These are phyloP conservation scores for Parmelia sp. DNA, from an alignment of 495 filamentous ascomycete genomes.

Conservation along the genomic window DNA sequence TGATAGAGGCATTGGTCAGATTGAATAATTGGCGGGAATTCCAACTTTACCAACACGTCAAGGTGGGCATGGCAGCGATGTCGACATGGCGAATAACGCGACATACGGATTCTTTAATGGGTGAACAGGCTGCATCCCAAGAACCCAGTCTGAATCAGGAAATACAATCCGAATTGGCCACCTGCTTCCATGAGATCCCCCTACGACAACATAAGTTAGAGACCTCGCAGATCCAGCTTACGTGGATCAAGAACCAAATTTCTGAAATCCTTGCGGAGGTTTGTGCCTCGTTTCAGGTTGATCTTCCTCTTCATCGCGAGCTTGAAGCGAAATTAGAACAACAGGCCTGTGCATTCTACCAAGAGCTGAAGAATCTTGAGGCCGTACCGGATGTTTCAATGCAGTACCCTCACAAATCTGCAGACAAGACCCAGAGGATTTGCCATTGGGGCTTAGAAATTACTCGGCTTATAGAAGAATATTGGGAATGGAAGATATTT, in stretches of 20 bases:
- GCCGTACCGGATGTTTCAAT: neutral
- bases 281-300: neutral
- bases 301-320: neutral
- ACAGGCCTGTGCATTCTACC: neutral
- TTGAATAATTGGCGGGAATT: constrained; percentile 10
- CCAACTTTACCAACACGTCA: neutral
- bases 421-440: neutral
- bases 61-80: neutral
- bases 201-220: neutral
- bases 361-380: constrained; percentile 5
- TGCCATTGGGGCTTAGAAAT: neutral
- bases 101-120: neutral
- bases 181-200: neutral
- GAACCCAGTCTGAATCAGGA: neutral
- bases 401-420: neutral
- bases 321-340: neutral
- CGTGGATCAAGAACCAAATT: neutral
- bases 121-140: neutral
- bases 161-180: neutral
- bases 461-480: neutral
- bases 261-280: neutral
- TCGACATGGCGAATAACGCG: neutral
- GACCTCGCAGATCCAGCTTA: neutral
- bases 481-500: constrained; percentile 10
- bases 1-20: neutral